phyloP scores from a whole-genome alignment of 1,284 basidiomycete species.

The Ganoderma multipileum region DNA sequence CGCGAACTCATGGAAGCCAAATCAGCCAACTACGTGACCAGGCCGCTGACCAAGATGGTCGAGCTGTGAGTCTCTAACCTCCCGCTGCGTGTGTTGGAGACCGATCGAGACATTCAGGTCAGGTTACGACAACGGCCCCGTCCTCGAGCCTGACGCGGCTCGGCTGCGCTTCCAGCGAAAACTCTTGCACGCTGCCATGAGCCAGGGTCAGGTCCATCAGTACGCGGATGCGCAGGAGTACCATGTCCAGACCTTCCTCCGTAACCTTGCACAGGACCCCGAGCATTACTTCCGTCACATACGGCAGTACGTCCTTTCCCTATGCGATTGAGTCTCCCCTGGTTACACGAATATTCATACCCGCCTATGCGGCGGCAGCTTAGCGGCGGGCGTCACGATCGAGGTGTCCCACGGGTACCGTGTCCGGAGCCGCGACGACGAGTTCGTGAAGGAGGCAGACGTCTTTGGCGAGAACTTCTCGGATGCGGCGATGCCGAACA shows the following conservation, averaged over 20 bases:
- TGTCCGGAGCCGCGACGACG: conserved; percentile 29
- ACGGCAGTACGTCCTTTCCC: conserved; percentile 13
- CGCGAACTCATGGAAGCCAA: conserved; percentile 23
- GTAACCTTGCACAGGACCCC: conserved; percentile 15
- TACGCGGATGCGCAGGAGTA: conserved; percentile 9
- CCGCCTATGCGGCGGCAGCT: background rate
- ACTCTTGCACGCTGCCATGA: conserved; percentile 17
- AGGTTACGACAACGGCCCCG: conserved; percentile 25
- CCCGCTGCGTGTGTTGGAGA: background rate
- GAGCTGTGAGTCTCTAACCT: conserved; percentile 16
- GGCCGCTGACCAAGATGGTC: conserved; percentile 17
- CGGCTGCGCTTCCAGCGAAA: conserved; percentile 19
- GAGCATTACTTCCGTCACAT: conserved; percentile 21
- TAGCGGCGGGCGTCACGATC: conserved; percentile 21
- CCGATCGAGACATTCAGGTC: conserved; percentile 1
- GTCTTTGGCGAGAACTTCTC: conserved; percentile 29
- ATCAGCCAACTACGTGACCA: conserved; percentile 19
- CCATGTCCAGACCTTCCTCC: conserved; percentile 20
- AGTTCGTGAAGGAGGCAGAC: conserved; percentile 34
- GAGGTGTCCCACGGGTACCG: conserved; percentile 27
- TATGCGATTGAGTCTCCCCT: background rate
- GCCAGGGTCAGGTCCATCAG: conserved; percentile 13
- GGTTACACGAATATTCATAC: background rate
- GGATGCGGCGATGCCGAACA: conserved; percentile 29
- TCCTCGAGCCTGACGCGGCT: conserved; percentile 20